phyloP scores from a whole-genome alignment of 2,329 filamentous ascomycete species.

The Pseudopithomyces chartarum region DNA sequence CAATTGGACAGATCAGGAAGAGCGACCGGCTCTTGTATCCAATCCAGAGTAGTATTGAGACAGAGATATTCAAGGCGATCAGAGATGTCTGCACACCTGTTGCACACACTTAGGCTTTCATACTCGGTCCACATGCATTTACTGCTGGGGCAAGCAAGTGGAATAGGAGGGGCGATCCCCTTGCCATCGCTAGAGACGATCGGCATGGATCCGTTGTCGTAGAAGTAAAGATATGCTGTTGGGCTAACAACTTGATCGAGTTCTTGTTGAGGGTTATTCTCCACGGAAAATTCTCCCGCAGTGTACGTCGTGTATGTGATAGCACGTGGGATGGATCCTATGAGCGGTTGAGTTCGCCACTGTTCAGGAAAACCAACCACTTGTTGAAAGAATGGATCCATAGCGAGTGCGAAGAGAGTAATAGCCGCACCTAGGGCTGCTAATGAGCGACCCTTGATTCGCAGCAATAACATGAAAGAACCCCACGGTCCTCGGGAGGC shows the following conservation, averaged over 20 bases:
- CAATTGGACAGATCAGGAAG: not conserved
- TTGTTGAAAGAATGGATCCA: conserved; percentile 28
- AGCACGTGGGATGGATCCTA: conserved; percentile 14
- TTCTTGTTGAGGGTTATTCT: not conserved
- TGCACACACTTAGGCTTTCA: conserved; percentile 4
- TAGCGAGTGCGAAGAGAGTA: conserved; percentile 19
- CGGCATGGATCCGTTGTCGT: conserved; percentile 8
- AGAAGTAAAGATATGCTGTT: conserved; percentile 6
- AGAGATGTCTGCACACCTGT: conserved; percentile 1
- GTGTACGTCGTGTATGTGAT: conserved; percentile 1
- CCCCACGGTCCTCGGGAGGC: conserved; percentile 19
- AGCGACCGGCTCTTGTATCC: not conserved
- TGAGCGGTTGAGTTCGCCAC: not conserved
- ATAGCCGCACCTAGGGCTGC: conserved; percentile 20
- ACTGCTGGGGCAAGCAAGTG: conserved; percentile 4
- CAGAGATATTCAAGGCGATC: conserved; percentile 9
- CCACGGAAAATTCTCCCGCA: not conserved
- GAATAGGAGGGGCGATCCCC: not conserved
- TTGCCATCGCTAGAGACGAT: not conserved
- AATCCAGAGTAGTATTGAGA: conserved; percentile 5
- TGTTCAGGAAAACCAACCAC: conserved; percentile 15
- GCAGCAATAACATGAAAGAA: conserved; percentile 13
- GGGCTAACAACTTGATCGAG: not conserved
- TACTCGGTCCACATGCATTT: conserved; percentile 3
- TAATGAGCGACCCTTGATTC: conserved; percentile 13